These are phyloP conservation scores for Linderniella brevidens DNA, from an alignment of 257 asterid genomes.

Conservation along the genomic window DNA sequence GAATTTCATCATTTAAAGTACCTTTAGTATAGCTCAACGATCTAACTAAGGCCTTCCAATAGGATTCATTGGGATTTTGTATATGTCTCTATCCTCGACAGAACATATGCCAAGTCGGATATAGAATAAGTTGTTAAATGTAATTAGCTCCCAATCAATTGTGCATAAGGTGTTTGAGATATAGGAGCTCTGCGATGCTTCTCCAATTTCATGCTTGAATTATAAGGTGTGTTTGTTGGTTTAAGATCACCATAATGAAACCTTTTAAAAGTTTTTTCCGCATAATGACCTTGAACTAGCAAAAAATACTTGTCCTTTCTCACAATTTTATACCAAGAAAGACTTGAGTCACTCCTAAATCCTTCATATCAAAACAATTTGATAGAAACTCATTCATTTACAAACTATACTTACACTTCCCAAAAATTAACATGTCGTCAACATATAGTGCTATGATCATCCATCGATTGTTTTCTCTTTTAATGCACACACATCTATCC, in stretches of 20 bases:
- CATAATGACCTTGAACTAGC: conserved; percentile 2
- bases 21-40: not conserved
- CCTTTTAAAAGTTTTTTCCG: not conserved
- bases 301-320: not conserved
- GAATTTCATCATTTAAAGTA: not conserved
- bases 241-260: not conserved
- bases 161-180: conserved; percentile 1
- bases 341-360: conserved; percentile 1
- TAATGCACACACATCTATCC: conserved; percentile 2
- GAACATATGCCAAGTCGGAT: not conserved
- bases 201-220: not conserved
- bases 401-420: not conserved
- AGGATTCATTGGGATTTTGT: not conserved
- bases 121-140: not conserved
- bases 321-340: not conserved
- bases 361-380: conserved; percentile 1
- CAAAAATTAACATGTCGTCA: not conserved
- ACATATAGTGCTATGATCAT: conserved; percentile 3
- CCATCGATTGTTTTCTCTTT: not conserved
- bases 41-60: not conserved
- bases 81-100: not conserved
- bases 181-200: not conserved
- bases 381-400: not conserved
- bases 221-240: not conserved
- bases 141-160: not conserved